Conservation (phyloP, 768 basidiomycete species). For the Serendipita sp. region DNA sequence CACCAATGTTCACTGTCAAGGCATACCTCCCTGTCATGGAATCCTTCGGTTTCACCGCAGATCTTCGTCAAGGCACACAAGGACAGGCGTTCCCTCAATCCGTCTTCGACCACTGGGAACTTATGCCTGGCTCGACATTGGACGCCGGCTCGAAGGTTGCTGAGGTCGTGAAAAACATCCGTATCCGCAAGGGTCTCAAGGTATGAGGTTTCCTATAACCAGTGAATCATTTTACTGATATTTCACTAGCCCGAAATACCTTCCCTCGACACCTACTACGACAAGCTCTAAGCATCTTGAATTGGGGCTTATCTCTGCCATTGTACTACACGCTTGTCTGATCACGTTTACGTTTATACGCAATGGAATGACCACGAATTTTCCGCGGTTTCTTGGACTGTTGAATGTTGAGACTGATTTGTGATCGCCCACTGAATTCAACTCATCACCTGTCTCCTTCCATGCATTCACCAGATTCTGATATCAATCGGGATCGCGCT, state of each 20-base stretch:
- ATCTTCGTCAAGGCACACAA: constrained; percentile 76
- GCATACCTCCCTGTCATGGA: constrained; percentile 84
- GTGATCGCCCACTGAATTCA: no score
- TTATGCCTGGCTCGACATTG: constrained; percentile 64
- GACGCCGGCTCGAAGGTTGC: constrained; percentile 90
- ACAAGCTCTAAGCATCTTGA: constrained; percentile 50
- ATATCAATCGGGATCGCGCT: no score
- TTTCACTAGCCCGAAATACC: constrained; percentile 64
- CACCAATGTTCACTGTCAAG: constrained; percentile 99
- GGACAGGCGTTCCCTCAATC: constrained; percentile 98
- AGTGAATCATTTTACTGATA: constrained; percentile 9
- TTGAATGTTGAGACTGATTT: no score
- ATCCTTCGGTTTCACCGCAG: constrained; percentile 96
- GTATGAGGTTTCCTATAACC: constrained; percentile 20
- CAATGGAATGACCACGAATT: no score
- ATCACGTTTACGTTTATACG: no score
- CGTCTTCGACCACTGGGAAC: constrained; percentile 87
- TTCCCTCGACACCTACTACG: constrained; percentile 76
- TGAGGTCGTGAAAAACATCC: constrained; percentile 64
- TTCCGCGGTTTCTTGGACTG: no score
- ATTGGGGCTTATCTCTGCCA: no score
- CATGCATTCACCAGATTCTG: no score
- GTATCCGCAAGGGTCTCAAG: constrained; percentile 92
- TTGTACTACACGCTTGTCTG: no score
- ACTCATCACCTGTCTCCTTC: no score